Conservation (phyloP, 331 rosid genomes). For the Rosa hybrid region DNA sequence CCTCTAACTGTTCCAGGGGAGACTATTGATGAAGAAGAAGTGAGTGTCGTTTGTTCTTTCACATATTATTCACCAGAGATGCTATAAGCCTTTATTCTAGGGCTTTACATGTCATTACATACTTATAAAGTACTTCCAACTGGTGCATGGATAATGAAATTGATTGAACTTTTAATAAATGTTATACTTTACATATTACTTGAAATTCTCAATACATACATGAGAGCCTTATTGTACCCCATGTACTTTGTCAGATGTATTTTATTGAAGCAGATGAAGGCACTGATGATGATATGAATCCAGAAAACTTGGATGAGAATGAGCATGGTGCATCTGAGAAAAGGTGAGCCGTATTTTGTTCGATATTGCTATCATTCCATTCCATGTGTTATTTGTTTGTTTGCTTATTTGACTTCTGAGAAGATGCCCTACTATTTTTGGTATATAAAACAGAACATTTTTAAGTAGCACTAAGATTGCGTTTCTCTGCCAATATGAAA, state of each 20-base stretch:
- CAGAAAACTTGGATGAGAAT: constrained; percentile 46
- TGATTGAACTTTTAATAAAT: neutral
- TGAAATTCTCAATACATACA: neutral
- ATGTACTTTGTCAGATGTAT: constrained; percentile 54
- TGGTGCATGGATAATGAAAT: neutral
- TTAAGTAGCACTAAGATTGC: neutral
- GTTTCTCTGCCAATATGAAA: neutral
- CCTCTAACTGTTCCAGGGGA: constrained; percentile 84
- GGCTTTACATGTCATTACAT: neutral
- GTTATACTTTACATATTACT: neutral
- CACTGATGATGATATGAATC: constrained; percentile 52
- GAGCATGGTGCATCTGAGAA: constrained; percentile 53
- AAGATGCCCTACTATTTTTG: neutral
- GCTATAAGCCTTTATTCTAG: neutral
- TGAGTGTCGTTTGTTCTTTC: constrained; percentile 37
- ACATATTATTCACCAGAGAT: neutral
- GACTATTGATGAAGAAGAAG: constrained; percentile 78
- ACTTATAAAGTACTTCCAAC: neutral
- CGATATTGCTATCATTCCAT: neutral
- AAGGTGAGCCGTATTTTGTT: constrained; percentile 39
- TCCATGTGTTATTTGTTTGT: neutral
- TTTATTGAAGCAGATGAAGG: constrained; percentile 78
- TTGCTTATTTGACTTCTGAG: neutral
- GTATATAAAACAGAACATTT: neutral
- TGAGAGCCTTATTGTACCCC: neutral